phyloP scores from a whole-genome alignment of 441 rosid species.

The Manihot esculenta region DNA sequence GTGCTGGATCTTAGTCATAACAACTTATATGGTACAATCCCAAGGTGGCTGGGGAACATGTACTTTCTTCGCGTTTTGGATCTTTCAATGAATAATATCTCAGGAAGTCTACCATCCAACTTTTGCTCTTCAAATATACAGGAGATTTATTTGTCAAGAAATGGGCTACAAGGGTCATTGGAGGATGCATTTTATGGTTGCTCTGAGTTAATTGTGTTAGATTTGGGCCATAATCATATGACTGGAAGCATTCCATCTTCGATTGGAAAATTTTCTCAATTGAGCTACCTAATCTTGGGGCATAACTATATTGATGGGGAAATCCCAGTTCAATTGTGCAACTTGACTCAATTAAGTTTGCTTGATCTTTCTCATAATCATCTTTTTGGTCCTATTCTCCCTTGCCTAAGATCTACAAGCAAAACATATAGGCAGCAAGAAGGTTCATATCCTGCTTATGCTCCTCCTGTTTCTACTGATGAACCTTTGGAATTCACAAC shows the following conservation, averaged over 20 bases:
- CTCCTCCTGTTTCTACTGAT: too few relatives aligned
- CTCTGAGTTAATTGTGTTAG: slow-evolving; percentile 4
- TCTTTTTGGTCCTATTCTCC: too few relatives aligned
- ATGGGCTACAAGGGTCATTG: not conserved
- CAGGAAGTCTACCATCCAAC: slow-evolving; percentile 17
- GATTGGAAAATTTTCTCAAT: too few relatives aligned
- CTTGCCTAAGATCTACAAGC: too few relatives aligned
- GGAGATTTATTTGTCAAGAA: not conserved
- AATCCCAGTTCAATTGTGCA: too few relatives aligned
- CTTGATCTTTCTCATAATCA: too few relatives aligned
- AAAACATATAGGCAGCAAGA: too few relatives aligned
- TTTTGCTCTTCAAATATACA: not conserved
- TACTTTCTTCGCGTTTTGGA: slow-evolving; percentile 5
- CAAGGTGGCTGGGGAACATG: slow-evolving; percentile 20
- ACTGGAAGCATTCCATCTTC: not conserved
- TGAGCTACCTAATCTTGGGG: too few relatives aligned
- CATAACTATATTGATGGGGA: too few relatives aligned
- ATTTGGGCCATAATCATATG: slow-evolving; percentile 11
- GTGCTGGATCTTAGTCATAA: slow-evolving; percentile 13
- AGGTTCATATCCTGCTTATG: too few relatives aligned
- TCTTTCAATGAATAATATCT: slow-evolving; percentile 20
- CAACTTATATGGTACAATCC: slow-evolving; percentile 6
- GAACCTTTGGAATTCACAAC: too few relatives aligned
- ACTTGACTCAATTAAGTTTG: too few relatives aligned
- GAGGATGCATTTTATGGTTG: not conserved